Base-by-base conservation (phyloP, 2,329 filamentous ascomycete genomes). In the Phaeosphaeriaceae sp. region DNA sequence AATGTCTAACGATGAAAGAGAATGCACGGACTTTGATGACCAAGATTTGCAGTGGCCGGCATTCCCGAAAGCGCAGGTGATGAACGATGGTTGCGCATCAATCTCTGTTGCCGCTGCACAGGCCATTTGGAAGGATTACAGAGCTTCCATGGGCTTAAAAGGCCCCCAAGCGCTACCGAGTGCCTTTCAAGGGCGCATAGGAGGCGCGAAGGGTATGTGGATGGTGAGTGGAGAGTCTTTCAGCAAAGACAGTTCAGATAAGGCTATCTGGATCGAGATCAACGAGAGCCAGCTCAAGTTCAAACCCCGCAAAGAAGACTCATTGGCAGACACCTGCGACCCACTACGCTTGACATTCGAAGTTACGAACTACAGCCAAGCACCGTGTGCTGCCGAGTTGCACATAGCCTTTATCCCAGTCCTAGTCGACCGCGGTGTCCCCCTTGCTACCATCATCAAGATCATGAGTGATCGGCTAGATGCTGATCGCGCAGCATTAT, bases 181-280 rank as follows among this genome's bases (percentile, higher is more conserved):
- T 32, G 88, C 84, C 0, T 88, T 86, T 0, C 91, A 94, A 73
- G 91, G 82, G 1, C 85, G 92, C 0, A 85, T 94, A 35, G 89
- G 87, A 10, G 86, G 89, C 19, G 89, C 89, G 0, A 94, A 94
- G 73, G 92, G 91, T 0, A 81, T 94, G 64, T 94, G 91, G 91
- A 83, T 90, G 49, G 75, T 89, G 5, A 88, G 90, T 63, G 79
- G 81, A 0, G 73, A 79, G 3, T 69, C 79, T 0, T 82, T 85
- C 24, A 75, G 74, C 0, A 77, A 77, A 0, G 77, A 83, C 1
- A n/a, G n/a, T n/a, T n/a, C n/a, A n/a, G n/a, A n/a, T n/a, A n/a
- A n/a, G n/a, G n/a, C n/a, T n/a, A n/a, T n/a, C 10, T 91, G 89
- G 89, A 91, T 93, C 44, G 83, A 89, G 55, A 86, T 89, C 17